Conservation (phyloP, 352 stramenopile genomes). For the Aphanomyces cochlioides region DNA sequence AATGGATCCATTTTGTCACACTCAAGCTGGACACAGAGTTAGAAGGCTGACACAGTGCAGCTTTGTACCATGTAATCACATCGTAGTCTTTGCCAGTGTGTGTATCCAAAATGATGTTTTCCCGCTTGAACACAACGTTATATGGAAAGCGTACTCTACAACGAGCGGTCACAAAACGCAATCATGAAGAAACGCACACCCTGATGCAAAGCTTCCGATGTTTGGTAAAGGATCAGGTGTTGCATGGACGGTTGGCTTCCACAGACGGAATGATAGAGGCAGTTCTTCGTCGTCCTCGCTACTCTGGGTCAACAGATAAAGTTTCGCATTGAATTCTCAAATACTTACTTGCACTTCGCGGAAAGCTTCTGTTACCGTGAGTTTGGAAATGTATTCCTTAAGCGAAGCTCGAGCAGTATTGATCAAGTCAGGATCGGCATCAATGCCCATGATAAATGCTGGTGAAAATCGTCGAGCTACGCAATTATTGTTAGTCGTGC, state of each 20-base stretch:
- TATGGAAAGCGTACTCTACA: slow-evolving; percentile 47
- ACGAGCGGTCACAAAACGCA: neutral
- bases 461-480: slow-evolving; percentile 50
- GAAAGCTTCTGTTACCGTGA: slow-evolving; percentile 55
- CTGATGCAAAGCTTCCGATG: slow-evolving; percentile 45
- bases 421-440: slow-evolving; percentile 68
- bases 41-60: neutral
- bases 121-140: slow-evolving; percentile 80
- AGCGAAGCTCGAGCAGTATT: slow-evolving; percentile 53
- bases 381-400: slow-evolving; percentile 58
- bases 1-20: slow-evolving; percentile 89
- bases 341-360: slow-evolving; percentile 18
- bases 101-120: slow-evolving; percentile 55
- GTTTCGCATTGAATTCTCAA: neutral
- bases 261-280: slow-evolving; percentile 62
- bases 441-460: slow-evolving; percentile 59
- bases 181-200: slow-evolving; percentile 39
- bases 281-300: slow-evolving; percentile 47
- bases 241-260: slow-evolving; percentile 45
- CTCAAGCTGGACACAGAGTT: slow-evolving; percentile 54
- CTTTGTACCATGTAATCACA: slow-evolving; percentile 71
- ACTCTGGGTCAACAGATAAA: neutral
- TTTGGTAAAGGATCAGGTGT: slow-evolving; percentile 12
- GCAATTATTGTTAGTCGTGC: neutral
- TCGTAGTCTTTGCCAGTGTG: slow-evolving; percentile 66